Conservation (phyloP, 306 rosid species). For the Morella rubra region DNA sequence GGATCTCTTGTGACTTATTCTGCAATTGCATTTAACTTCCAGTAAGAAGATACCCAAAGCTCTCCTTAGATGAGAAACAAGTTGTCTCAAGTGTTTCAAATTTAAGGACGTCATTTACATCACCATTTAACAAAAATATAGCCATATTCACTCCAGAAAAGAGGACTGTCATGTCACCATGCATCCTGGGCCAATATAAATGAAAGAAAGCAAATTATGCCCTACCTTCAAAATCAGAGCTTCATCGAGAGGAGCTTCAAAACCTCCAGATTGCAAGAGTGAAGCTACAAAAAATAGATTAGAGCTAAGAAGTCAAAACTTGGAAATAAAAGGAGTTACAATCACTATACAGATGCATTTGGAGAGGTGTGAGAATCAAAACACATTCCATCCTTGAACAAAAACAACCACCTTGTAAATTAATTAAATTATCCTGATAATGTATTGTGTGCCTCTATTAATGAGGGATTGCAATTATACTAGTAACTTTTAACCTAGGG, state of each 20-base stretch:
- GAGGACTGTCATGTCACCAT: neutral
- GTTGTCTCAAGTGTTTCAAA: conserved; percentile 15
- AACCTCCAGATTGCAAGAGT: conserved; percentile 43
- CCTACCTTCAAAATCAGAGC: conserved; percentile 43
- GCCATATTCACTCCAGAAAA: neutral
- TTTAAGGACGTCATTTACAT: conserved; percentile 1
- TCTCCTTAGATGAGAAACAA: conserved; percentile 28
- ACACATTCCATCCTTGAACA: neutral
- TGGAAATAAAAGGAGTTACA: conserved; percentile 6
- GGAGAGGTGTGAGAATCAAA: neutral
- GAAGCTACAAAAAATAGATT: conserved; percentile 41
- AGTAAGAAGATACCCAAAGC: conserved; percentile 44
- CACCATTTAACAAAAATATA: neutral
- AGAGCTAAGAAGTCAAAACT: conserved; percentile 23
- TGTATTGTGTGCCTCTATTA: neutral
- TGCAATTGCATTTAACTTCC: conserved; percentile 56
- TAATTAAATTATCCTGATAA: neutral
- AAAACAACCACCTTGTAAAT: neutral
- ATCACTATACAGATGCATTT: neutral
- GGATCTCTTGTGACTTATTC: conserved; percentile 64
- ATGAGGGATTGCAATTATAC: neutral
- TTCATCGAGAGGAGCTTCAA: conserved; percentile 36
- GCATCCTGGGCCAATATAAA: neutral
- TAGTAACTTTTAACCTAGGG: neutral
- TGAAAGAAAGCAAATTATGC: neutral